Conservation (phyloP, 108 stramenopile genomes). For the Skeletonema tropicum region DNA sequence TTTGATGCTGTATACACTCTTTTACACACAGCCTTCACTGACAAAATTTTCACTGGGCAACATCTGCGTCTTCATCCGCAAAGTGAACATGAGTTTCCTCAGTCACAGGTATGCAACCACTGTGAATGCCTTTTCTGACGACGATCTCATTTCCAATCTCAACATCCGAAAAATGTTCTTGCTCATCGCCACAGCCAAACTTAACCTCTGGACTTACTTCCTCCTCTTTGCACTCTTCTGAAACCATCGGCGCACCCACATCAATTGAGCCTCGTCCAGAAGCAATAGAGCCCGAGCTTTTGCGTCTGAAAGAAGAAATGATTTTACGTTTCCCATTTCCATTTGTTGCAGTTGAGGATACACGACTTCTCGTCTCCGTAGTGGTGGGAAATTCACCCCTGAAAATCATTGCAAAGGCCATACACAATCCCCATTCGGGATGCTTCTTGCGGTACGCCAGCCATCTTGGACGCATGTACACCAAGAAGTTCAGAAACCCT, state of each 20-base stretch:
- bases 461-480: slow-evolving; percentile 14
- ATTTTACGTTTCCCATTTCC: too few relatives aligned
- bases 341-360: too few relatives aligned
- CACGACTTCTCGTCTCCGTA: background rate
- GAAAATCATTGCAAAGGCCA: background rate
- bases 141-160: too few relatives aligned
- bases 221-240: background rate
- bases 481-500: slow-evolving; percentile 35
- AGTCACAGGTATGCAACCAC: too few relatives aligned
- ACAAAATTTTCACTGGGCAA: background rate
- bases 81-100: too few relatives aligned
- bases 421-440: background rate
- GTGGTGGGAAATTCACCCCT: background rate
- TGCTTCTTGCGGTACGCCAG: background rate
- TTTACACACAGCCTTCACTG: background rate
- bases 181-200: background rate
- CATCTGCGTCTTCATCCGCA: background rate
- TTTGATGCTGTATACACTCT: too few relatives aligned
- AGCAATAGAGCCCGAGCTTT: background rate
- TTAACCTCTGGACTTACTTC: background rate
- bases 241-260: background rate
- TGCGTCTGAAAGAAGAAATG: background rate
- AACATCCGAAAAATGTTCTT: background rate
- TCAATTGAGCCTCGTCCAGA: background rate
- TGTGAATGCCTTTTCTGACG: too few relatives aligned